Conservation (phyloP, 1,284 basidiomycete species). For the Termitomyces sp. region DNA sequence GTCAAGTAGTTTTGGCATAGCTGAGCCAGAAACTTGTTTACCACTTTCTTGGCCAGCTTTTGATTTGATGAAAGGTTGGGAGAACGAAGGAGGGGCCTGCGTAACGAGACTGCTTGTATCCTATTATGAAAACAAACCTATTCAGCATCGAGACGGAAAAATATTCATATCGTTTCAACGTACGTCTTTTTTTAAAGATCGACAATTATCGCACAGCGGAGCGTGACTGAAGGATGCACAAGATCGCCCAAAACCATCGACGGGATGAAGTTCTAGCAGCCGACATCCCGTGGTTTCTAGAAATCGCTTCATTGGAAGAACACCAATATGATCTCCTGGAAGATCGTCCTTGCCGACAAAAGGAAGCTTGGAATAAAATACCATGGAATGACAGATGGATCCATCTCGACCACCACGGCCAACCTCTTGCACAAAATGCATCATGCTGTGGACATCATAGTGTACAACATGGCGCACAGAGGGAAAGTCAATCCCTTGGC, state of each 20-base stretch:
- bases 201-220: neutral
- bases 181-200: too few species aligned
- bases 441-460: neutral
- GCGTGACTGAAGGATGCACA: neutral
- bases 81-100: too few species aligned
- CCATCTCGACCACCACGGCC: constrained; percentile 1
- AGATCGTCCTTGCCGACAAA: neutral
- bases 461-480: constrained; percentile 1
- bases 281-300: neutral
- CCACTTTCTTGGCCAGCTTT: too few species aligned
- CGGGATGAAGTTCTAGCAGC: neutral
- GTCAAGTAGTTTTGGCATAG: too few species aligned
- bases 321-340: neutral
- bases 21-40: too few species aligned
- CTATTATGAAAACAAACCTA: too few species aligned
- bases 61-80: too few species aligned
- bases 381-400: neutral
- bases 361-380: neutral
- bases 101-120: too few species aligned
- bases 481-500: neutral
- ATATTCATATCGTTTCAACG: too few species aligned
- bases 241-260: neutral
- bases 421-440: constrained; percentile 6
- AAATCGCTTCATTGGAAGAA: neutral
- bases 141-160: too few species aligned